Percentiles rank a stretch among this genome's conserved stretches.
These are phyloP conservation scores for Penicillium sp. DNA, from an alignment of 2,329 filamentous ascomycete species.

Conservation along the genomic window DNA sequence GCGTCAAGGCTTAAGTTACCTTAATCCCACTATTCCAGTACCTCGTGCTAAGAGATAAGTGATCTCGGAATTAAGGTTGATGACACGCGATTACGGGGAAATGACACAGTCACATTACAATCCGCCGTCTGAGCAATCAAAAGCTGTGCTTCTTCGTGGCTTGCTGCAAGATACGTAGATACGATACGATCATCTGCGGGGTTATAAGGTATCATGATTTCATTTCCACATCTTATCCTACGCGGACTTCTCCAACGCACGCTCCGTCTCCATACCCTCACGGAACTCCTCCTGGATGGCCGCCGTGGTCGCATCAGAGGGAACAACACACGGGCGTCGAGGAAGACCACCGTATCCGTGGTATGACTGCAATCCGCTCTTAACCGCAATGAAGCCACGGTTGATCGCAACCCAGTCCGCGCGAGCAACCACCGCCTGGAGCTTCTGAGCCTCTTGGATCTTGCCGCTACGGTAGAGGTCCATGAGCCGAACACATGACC, in stretches of 20 bases:
- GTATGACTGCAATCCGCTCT: constrained; percentile 75
- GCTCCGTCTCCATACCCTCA: constrained; percentile 41
- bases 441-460: constrained; percentile 68
- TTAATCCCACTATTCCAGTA: background rate
- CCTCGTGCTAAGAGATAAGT: background rate
- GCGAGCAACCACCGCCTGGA: constrained; percentile 75
- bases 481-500: constrained; percentile 76
- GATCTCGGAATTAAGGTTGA: background rate
- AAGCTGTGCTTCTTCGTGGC: background rate
- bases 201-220: background rate
- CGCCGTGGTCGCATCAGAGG: constrained; percentile 35
- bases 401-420: constrained; percentile 83
- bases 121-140: background rate
- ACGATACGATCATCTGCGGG: background rate
- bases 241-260: constrained; percentile 23
- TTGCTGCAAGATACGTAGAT: background rate
- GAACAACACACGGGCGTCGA: constrained; percentile 61
- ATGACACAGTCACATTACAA: constrained; percentile 10
- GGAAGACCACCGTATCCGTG: constrained; percentile 79
- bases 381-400: constrained; percentile 80
- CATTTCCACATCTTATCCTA: background rate
- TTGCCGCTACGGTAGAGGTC: constrained; percentile 71
- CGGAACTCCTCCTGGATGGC: constrained; percentile 38
- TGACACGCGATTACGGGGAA: constrained; percentile 1
- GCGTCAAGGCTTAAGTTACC: background rate